Evolutionary conservation across 2,329 filamentous ascomycete genomes (phyloP).

Genomic region (Scedosporium boydii): DNA sequence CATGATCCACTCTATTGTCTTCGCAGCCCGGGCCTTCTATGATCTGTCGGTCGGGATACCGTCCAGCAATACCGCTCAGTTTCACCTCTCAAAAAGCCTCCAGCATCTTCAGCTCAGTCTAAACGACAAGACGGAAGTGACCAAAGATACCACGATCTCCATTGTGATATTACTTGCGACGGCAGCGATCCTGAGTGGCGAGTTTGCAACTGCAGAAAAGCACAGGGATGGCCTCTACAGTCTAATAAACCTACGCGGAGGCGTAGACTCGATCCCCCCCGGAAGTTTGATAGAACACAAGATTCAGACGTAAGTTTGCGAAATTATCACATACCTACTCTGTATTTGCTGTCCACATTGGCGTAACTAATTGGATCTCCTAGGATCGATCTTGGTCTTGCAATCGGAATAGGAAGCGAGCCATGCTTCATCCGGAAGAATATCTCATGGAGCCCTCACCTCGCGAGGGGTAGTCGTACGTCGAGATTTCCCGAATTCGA

Average conservation of each 20-base stretch:
- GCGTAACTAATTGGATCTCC: too few species aligned
- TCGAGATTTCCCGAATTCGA: not conserved
- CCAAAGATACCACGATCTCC: slow-evolving; percentile 12
- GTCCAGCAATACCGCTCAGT: slow-evolving; percentile 9
- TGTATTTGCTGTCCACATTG: not conserved
- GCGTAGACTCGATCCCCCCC: slow-evolving; percentile 9
- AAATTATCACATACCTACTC: not conserved
- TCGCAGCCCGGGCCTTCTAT: slow-evolving; percentile 15
- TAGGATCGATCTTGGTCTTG: slow-evolving; percentile 3
- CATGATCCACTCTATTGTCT: slow-evolving; percentile 16
- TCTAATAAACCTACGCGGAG: slow-evolving; percentile 16
- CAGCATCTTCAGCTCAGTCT: slow-evolving; percentile 12
- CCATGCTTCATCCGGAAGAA: slow-evolving; percentile 6
- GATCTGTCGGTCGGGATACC: slow-evolving; percentile 8
- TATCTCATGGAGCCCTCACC: slow-evolving; percentile 9
- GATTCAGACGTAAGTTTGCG: not conserved
- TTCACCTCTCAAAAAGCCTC: slow-evolving; percentile 14
- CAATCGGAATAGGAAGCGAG: slow-evolving; percentile 8
- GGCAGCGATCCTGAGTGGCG: slow-evolving; percentile 13
- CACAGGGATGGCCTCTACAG: slow-evolving; percentile 16
- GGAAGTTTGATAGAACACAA: slow-evolving; percentile 12
- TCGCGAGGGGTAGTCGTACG: not conserved
- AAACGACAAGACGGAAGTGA: slow-evolving; percentile 9
- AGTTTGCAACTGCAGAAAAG: slow-evolving; percentile 12
- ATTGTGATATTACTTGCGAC: slow-evolving; percentile 14